Evolutionary conservation across 2,329 filamentous ascomycete species (phyloP), one percentile per base, ranked within the genome.

Genomic region (Colletotrichum sp.): DNA sequence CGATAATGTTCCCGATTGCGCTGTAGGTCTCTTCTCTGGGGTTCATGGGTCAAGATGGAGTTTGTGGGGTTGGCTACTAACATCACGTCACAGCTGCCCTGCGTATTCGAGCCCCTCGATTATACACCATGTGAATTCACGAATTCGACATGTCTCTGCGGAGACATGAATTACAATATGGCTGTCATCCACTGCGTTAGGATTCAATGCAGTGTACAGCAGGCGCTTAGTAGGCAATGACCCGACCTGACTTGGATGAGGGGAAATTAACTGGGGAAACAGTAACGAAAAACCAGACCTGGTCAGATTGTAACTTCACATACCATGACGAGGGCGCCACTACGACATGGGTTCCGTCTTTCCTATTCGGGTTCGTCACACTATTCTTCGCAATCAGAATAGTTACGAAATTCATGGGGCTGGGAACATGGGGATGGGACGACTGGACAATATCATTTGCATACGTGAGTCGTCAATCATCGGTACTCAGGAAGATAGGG

Each of bases 161-260:
- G 8, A 8, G 72, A 73, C 34, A 73, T 73, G 68, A 72, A 59
- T 0, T 73, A 73, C 8, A 73, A 73, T 2, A 73, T 73, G 72
- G 72, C 72, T 2, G 68, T 72, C 11, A 67, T 73, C 1, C 72
- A 73, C 43, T 73, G 72, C 8, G 72, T 73, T n/a, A 43, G 72
- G 4, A 16, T 73, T 2, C 72, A 73, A 24, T 73, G 72, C 2
- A 73, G 72, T 4, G 72, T 73, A 9, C 43, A 71, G 33, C 72
- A 73, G 31, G 72, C 72, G 7, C 51, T 73, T 4, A 16, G 71
- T 73, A 66, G 7, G 38, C 21, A 11, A 1, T 18, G n/a, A 16
- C n/a, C 9, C 29, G 7, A 2, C 12, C 51, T 4, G 38, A 33
- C 9, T 18, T 15, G 7, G 11, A 29, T 15, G 15, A 8, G 13